These are phyloP conservation scores for Metschnikowia picachoensis DNA, from an alignment of 805 yeast genomes.

Conservation along the genomic window DNA sequence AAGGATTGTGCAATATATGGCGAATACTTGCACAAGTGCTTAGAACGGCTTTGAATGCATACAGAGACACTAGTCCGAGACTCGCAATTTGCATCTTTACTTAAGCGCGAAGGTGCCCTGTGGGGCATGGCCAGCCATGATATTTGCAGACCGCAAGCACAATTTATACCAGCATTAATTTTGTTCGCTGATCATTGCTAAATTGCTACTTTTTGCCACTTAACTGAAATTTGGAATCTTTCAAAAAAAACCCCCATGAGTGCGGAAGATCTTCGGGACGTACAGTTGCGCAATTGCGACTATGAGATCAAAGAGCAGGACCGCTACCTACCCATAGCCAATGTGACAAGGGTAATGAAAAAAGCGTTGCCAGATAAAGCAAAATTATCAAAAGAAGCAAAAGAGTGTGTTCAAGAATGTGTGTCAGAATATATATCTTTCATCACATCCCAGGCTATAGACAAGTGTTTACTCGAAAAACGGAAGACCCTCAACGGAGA, in stretches of 20 bases:
- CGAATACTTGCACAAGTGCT: constrained; percentile 18
- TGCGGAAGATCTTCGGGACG: constrained; percentile 1
- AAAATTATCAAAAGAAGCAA: constrained; percentile 74
- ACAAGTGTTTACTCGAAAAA: constrained; percentile 59
- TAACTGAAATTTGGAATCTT: neutral
- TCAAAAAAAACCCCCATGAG: too few relatives aligned
- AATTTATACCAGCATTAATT: neutral
- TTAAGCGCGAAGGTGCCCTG: constrained; percentile 9
- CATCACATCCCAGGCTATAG: constrained; percentile 63
- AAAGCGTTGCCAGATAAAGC: constrained; percentile 68
- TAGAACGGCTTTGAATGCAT: constrained; percentile 10
- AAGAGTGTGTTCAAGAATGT: constrained; percentile 73
- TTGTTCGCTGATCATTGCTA: neutral
- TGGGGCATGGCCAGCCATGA: neutral
- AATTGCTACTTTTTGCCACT: neutral
- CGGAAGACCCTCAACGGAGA: constrained; percentile 71
- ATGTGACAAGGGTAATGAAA: constrained; percentile 73
- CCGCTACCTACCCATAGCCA: constrained; percentile 42
- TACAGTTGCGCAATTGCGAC: constrained; percentile 24
- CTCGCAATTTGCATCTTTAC: constrained; percentile 20
- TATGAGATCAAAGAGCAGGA: constrained; percentile 44
- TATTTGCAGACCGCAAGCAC: too few relatives aligned
- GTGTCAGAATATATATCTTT: constrained; percentile 66
- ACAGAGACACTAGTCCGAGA: constrained; percentile 12
- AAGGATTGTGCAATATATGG: constrained; percentile 30